Evolutionary conservation across 768 basidiomycete species (phyloP), one percentile per base, ranked within the genome.

Genomic region (Phanerodontia chrysosporium): DNA sequence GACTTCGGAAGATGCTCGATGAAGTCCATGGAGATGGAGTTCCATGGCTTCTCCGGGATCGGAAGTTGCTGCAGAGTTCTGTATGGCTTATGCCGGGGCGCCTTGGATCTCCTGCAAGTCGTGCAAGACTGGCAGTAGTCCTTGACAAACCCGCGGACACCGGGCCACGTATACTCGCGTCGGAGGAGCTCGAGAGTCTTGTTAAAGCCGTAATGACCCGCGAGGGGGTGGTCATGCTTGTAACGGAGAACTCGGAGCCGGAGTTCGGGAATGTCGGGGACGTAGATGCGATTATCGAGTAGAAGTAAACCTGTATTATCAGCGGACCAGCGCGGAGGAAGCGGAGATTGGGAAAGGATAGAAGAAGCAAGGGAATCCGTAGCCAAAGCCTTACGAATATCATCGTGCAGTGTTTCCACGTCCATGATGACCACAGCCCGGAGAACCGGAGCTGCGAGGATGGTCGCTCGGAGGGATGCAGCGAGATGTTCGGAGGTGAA

Each of bases 161-260:
- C 52, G 1, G 70, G 79, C 79, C 78, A 82, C 2, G 68, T 76
- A 62, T 74, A 81, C 44, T 79, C 66, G 4, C 71, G 66, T 0
- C 42, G 45, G 3, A 81, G 60, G 1, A 72, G 57, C 3, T 70
- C 62, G 9, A 66, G 55, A 0, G 79, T 81, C 16, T 66, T 66
- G 2, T 58, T 62, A 13, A 63, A 67, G 2, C 80, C 79, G 7
- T 70, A 75, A 53, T 82, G 80, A 13, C 80, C 79, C 28, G 71
- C 69, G 24, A 72, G 51, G 2, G 69, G 63, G 22, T 63, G 55
- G 57, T 82, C 75, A 62, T 81, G 80, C 21, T 64, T 64, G 6
- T 57, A 58, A 10, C 69, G 60, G 9, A 79, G 56, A 52, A 75
- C 66, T 8, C 72, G 65, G 46, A 58, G 25, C 9, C 65, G 69